These are phyloP conservation scores for Podospora comata DNA, from an alignment of 495 filamentous ascomycete genomes.

Conservation along the genomic window DNA sequence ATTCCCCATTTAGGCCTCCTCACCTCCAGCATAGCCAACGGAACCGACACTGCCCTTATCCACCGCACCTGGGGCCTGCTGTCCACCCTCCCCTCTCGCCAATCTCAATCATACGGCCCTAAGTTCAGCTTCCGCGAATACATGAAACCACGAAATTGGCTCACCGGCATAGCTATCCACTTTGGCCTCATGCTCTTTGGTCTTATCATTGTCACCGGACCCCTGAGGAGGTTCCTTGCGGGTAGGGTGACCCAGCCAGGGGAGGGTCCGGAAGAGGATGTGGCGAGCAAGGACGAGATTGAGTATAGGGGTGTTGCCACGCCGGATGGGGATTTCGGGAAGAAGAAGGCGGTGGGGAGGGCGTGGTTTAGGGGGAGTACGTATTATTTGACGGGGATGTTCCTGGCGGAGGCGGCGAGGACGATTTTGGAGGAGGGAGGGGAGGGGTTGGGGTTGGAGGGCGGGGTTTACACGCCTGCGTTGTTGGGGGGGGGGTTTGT, in stretches of 20 bases:
- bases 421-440: conserved; percentile 61
- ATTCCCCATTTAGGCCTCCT: conserved; percentile 66
- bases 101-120: conserved; percentile 59
- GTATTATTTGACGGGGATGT: conserved; percentile 68
- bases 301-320: conserved; percentile 65
- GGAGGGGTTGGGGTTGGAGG: conserved; percentile 47
- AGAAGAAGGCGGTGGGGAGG: conserved; percentile 55
- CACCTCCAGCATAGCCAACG: conserved; percentile 56
- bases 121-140: conserved; percentile 72
- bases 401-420: conserved; percentile 67
- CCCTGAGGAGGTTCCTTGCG: conserved; percentile 33
- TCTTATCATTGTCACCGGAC: conserved; percentile 47
- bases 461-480: conserved; percentile 73
- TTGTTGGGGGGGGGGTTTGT: conserved; percentile 53
- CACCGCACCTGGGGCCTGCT: conserved; percentile 76
- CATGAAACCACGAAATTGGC: conserved; percentile 56
- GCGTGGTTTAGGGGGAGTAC: conserved; percentile 58
- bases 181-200: conserved; percentile 50
- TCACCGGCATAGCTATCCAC: conserved; percentile 58
- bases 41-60: conserved; percentile 64
- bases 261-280: conserved; percentile 59
- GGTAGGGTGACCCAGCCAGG: conserved; percentile 61
- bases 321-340: conserved; percentile 47
- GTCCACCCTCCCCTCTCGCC: conserved; percentile 40
- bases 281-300: conserved; percentile 52